Evolutionary conservation across 2,329 filamentous ascomycete species (phyloP), one percentile per base, ranked within the genome.

Genomic region (Diaporthe ilicicola): DNA sequence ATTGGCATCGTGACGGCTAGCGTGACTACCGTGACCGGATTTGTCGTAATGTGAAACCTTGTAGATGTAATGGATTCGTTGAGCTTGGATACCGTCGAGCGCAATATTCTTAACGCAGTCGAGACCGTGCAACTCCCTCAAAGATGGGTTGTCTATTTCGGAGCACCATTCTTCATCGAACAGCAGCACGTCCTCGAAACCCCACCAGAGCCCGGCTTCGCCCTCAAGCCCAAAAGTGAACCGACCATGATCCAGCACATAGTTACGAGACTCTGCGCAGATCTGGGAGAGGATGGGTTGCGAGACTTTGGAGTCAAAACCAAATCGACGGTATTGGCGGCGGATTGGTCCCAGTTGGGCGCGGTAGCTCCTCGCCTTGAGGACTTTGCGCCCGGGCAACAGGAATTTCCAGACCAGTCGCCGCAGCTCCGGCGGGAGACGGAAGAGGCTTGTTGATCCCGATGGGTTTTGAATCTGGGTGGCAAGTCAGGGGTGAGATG

Each of bases 261-360:
- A 62, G 39, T 62, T 27, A 6, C 42, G 42, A 10, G 56, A 62
- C 7, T 62, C 42, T 15, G 42, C 39, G 10, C 56, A 62, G n/a
- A 62, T 62, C 19, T 62, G 42, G 7, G 59, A 50, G 59, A 50
- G 42, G 29, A 64, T 64, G 44, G 59, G 59, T 19, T 64, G 44
- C 15, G 44, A 50, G 59, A 27, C n/a, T 48, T 50, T 37, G n/a
- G 44, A 37, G 56, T 62, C 27, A 12, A 62, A 48, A 19, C 56
- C 42, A 24, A 62, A 62, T 34, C 32, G 22, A 48, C 19, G 19
- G 32, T 34, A 64, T 10, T 44, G 44, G 44, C 29, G 42, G 59
- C 50, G 29, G 8, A n/a, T n/a, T n/a, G 29, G 9, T 34, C 42
- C 12, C 46, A 2, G 17, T 8, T 12, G 29, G 9, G 42, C 13